Evolutionary conservation across 768 basidiomycete genomes (phyloP), one percentile per base, ranked within the genome.

Genomic region (Leccinum variicolor): DNA sequence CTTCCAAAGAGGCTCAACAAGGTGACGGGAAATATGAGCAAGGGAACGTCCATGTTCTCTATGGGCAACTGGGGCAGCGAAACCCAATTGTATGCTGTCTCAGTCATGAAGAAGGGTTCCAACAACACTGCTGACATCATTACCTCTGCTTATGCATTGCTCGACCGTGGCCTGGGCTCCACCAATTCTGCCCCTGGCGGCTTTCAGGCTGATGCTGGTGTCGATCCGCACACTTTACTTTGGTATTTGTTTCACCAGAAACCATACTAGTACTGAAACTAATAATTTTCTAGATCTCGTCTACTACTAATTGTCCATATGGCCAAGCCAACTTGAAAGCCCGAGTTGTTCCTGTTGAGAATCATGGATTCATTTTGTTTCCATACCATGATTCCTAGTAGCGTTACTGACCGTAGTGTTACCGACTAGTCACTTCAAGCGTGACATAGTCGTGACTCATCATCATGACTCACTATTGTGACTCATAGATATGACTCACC

Each of bases 1-100:
- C 17, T 55, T 21, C 43, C 15, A 2, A 55, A 51, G 58, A 46
- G 21, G 14, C 33, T 55, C 41, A 59, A 59, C 50, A 51, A 59
- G 21, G 54, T 6, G 2, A 51, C 54, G 0, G 33, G 43, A 6
- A 59, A 51, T 4, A 56, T 59, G 54, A 59, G 54, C 54, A 59
- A 59, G 51, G 54, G 33, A 0, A 34, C 13, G 0, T 56, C 26
- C 0, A 56, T 59, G 50, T 59, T 59, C 14, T 59, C 58, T 31
- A 29, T 56, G 31, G 21, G 3, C 17, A 56, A 59, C 33, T 58
- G 54, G 57, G 43, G 50, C 11, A 26, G 31, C 5, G 11, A 58
- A 51, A 56, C 7, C 0, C 25, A 46, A 4, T 46, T 45, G 17
- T 59, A 58, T 43, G 13, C 47, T 11, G 17, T 25, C 19, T 5